Conservation (phyloP, 805 yeast species). For the Nakazawaea wickerhamii region DNA sequence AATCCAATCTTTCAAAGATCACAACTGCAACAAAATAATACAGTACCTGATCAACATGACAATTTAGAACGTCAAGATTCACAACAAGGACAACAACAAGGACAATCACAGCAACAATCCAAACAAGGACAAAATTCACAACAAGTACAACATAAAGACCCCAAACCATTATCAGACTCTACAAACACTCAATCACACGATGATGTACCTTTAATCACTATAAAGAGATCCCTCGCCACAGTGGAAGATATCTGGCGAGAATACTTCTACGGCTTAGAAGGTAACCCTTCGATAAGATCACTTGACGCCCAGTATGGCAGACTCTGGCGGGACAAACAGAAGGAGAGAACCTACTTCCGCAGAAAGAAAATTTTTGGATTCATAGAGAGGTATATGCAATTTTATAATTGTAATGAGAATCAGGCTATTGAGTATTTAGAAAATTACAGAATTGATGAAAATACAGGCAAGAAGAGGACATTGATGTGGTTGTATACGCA, state of each 20-base stretch:
- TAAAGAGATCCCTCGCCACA: constrained; percentile 22
- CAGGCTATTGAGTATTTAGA: constrained; percentile 29
- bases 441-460: constrained; percentile 24
- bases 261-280: constrained; percentile 31
- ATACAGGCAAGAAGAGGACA: constrained; percentile 25
- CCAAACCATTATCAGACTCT: background rate
- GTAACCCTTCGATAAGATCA: constrained; percentile 30
- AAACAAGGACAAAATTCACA: no score
- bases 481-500: constrained; percentile 27
- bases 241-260: constrained; percentile 33
- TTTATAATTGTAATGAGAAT: constrained; percentile 20
- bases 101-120: constrained; percentile 3
- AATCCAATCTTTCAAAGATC: background rate
- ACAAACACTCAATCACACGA: background rate
- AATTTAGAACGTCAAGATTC: no score
- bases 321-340: constrained; percentile 35
- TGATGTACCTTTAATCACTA: constrained; percentile 1
- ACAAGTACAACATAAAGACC: background rate
- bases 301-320: constrained; percentile 29
- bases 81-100: constrained; percentile 5
- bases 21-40: background rate
- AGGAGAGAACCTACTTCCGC: constrained; percentile 31
- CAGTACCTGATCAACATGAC: no score
- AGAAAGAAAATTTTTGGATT: constrained; percentile 26
- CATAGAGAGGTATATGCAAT: constrained; percentile 20